Conservation (phyloP, 2,329 filamentous ascomycete genomes). For the Pyrenophora teres region DNA sequence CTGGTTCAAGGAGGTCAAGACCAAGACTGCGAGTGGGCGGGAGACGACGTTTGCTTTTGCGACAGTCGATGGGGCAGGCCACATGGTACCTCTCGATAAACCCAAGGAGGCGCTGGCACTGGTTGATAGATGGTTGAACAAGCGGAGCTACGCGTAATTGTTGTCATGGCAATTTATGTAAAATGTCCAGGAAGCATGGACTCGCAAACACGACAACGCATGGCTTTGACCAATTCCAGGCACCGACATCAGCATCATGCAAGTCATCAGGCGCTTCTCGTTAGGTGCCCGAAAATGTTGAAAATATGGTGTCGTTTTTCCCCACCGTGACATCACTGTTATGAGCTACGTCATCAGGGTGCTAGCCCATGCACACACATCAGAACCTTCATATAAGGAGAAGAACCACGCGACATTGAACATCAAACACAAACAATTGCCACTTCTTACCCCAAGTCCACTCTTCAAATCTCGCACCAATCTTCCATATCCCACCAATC, state of each 20-base stretch:
- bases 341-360: constrained; percentile 28
- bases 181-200: background rate
- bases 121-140: constrained; percentile 36
- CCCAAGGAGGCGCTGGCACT: constrained; percentile 38
- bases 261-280: constrained; percentile 17
- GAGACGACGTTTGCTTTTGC: constrained; percentile 42
- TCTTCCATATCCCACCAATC: background rate
- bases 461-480: background rate
- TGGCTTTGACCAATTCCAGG: background rate
- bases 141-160: constrained; percentile 36
- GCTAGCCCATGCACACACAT: constrained; percentile 13
- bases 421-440: background rate
- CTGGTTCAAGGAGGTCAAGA: constrained; percentile 45
- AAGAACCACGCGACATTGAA: constrained; percentile 1
- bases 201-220: too few species aligned
- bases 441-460: background rate
- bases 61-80: constrained; percentile 49
- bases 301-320: constrained; percentile 25
- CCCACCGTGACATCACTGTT: constrained; percentile 33
- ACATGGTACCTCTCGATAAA: constrained; percentile 49
- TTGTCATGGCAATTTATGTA: constrained; percentile 2
- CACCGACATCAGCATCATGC: constrained; percentile 6
- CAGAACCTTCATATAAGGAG: constrained; percentile 18
- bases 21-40: constrained; percentile 31
- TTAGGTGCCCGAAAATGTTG: constrained; percentile 11